phyloP scores from a whole-genome alignment of 164 flowering plant species.

The Amborella trichopoda region DNA sequence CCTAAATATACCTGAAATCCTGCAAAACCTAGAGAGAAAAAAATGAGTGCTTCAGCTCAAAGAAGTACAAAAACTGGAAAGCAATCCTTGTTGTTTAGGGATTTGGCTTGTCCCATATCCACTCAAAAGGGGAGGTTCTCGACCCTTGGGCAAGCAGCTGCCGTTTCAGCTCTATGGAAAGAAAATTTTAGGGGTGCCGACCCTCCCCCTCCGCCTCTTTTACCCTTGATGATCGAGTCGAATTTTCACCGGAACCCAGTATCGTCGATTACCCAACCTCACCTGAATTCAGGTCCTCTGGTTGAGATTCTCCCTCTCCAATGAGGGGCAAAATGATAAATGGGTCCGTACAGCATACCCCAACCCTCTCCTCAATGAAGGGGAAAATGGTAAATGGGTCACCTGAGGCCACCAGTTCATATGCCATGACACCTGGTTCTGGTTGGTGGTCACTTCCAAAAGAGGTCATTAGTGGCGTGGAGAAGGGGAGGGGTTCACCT shows the following conservation, averaged over 20 bases:
- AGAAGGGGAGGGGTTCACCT: slow-evolving; percentile 72
- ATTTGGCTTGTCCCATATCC: slow-evolving; percentile 45
- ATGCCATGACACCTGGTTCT: no score
- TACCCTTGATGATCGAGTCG: slow-evolving; percentile 79
- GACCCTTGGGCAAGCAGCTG: slow-evolving; percentile 88
- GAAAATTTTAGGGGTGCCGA: slow-evolving; percentile 74
- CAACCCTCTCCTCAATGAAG: no score
- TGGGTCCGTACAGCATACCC: no score
- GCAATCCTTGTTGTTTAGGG: slow-evolving; percentile 40
- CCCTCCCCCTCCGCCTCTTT: slow-evolving; percentile 94
- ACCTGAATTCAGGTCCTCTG: slow-evolving; percentile 59
- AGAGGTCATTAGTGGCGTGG: slow-evolving; percentile 34
- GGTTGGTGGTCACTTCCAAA: slow-evolving; percentile 82
- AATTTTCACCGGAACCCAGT: slow-evolving; percentile 83
- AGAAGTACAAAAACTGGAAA: slow-evolving; percentile 33
- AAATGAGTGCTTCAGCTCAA: slow-evolving; percentile 23
- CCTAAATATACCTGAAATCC: no score
- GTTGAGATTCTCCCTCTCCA: slow-evolving; percentile 40
- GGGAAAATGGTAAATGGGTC: no score
- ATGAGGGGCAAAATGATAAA: slow-evolving; percentile 37
- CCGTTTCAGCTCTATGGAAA: slow-evolving; percentile 86
- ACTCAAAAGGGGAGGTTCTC: slow-evolving; percentile 62
- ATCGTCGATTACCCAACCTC: slow-evolving; percentile 51
- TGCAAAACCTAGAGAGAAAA: no score
- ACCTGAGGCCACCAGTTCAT: slow-evolving; percentile 21